Evolutionary conservation across 169 alveolate species (phyloP).

Genomic region (Plasmodium reichenowi): DNA sequence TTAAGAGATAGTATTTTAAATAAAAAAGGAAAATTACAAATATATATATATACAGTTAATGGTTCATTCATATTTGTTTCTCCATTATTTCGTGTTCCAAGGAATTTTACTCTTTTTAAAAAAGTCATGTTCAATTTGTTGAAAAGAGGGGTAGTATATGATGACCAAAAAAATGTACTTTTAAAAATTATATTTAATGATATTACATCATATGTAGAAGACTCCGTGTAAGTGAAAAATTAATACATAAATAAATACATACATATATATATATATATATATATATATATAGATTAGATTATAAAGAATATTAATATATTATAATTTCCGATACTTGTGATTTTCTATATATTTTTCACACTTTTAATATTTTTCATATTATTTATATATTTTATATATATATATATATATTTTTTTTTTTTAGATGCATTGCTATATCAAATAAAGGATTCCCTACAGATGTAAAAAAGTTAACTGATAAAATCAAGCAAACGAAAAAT

Average conservation of each 20-base stretch:
- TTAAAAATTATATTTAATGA: slow-evolving; percentile 22
- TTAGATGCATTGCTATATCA: slow-evolving; percentile 62
- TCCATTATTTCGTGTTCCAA: slow-evolving; percentile 83
- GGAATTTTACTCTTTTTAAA: slow-evolving; percentile 84
- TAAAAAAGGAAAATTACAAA: slow-evolving; percentile 79
- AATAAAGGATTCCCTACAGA: slow-evolving; percentile 69
- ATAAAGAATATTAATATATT: not conserved
- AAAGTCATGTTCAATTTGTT: slow-evolving; percentile 78
- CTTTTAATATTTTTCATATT: not conserved
- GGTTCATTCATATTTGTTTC: slow-evolving; percentile 76
- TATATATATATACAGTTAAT: slow-evolving; percentile 82
- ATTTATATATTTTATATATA: not conserved
- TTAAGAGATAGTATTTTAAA: slow-evolving; percentile 83
- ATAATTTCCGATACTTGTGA: not conserved
- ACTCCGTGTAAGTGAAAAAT: slow-evolving; percentile 40
- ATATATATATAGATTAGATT: not conserved
- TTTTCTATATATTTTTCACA: not conserved
- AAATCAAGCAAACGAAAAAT: slow-evolving; percentile 22
- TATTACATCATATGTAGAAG: slow-evolving; percentile 21
- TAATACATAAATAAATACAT: not conserved
- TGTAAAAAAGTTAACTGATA: slow-evolving; percentile 45
- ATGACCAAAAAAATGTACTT: slow-evolving; percentile 16
- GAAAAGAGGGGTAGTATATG: slow-evolving; percentile 10
- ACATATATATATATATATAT: not conserved
- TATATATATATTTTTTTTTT: not conserved